Conservation (phyloP, 306 rosid species). For the Malus sylvestris region DNA sequence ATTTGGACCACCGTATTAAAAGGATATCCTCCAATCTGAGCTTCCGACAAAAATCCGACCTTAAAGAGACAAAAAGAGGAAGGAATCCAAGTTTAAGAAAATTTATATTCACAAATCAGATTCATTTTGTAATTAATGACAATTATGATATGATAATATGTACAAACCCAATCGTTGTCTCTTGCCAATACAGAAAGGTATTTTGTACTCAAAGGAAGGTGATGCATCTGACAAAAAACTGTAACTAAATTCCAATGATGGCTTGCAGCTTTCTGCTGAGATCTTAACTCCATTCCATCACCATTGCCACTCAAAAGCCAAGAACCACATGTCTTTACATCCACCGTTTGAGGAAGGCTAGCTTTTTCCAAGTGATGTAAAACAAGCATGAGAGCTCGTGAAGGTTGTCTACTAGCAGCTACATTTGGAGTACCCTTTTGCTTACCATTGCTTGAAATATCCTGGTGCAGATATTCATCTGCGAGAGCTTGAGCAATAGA, state of each 20-base stretch:
- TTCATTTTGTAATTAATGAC: not conserved
- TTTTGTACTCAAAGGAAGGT: conserved; percentile 77
- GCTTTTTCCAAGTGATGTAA: conserved; percentile 78
- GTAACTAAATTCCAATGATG: conserved; percentile 86
- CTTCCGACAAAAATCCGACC: conserved; percentile 94
- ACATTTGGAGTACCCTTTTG: conserved; percentile 31
- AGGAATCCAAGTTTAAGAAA: conserved; percentile 6
- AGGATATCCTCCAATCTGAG: conserved; percentile 84
- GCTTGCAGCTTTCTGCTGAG: conserved; percentile 86
- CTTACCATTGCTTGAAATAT: conserved; percentile 29
- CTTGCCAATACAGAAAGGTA: conserved; percentile 80
- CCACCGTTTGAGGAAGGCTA: conserved; percentile 55
- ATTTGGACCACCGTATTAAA: conserved; percentile 65
- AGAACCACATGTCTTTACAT: conserved; percentile 75
- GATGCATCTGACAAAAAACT: conserved; percentile 78
- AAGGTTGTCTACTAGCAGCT: conserved; percentile 35
- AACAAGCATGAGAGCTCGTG: conserved; percentile 66
- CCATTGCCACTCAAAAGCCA: conserved; percentile 78
- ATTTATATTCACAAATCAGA: conserved; percentile 3
- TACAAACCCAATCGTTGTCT: conserved; percentile 90
- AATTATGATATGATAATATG: not conserved
- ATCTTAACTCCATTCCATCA: conserved; percentile 72
- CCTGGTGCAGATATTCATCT: conserved; percentile 71
- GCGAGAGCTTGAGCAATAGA: conserved; percentile 88
- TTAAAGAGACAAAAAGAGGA: conserved; percentile 28